Percentiles rank a stretch among this genome's conserved stretches.
These are phyloP conservation scores for Scheffersomyces quercinus DNA, from an alignment of 1,139 yeast genomes.

Conservation along the genomic window DNA sequence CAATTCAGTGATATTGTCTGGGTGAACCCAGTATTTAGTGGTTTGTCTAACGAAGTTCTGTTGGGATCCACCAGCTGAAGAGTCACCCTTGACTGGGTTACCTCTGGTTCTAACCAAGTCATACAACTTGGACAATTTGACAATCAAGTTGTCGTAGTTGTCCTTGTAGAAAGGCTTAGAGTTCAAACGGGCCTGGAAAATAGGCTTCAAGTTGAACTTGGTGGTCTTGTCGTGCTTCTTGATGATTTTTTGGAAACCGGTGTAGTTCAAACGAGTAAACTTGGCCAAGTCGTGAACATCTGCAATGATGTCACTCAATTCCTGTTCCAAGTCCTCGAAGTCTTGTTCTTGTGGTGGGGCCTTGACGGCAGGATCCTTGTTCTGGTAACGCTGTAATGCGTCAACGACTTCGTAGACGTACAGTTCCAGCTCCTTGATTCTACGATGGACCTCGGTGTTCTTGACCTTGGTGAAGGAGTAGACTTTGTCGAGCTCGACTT, in stretches of 20 bases:
- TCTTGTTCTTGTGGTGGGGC: conserved; percentile 67
- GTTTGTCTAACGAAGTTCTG: conserved; percentile 98
- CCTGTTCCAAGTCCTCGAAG: conserved; percentile 88
- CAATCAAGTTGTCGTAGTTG: conserved; percentile 85
- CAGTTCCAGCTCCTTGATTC: conserved; percentile 78
- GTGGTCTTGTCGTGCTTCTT: conserved; percentile 96
- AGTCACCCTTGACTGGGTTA: conserved; percentile 90
- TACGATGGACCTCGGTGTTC: conserved; percentile 76
- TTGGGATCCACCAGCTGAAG: conserved; percentile 95
- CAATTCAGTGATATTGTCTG: conserved; percentile 96
- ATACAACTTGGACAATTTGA: conserved; percentile 82
- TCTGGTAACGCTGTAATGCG: conserved; percentile 24
- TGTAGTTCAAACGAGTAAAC: conserved; percentile 86
- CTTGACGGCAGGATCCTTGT: conserved; percentile 23
- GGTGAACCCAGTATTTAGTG: conserved; percentile 98
- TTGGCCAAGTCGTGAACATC: conserved; percentile 97
- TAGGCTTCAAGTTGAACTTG: conserved; percentile 79
- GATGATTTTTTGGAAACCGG: conserved; percentile 93
- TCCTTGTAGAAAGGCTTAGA: conserved; percentile 95
- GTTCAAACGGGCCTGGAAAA: conserved; percentile 88
- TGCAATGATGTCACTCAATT: conserved; percentile 88
- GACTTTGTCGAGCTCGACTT: conserved; percentile 84
- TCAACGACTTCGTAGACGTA: conserved; percentile 66
- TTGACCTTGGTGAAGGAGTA: conserved; percentile 87
- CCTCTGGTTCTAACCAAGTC: conserved; percentile 95